phyloP scores from a whole-genome alignment of 1,139 yeast species.

The Zygosaccharomyces sapae region DNA sequence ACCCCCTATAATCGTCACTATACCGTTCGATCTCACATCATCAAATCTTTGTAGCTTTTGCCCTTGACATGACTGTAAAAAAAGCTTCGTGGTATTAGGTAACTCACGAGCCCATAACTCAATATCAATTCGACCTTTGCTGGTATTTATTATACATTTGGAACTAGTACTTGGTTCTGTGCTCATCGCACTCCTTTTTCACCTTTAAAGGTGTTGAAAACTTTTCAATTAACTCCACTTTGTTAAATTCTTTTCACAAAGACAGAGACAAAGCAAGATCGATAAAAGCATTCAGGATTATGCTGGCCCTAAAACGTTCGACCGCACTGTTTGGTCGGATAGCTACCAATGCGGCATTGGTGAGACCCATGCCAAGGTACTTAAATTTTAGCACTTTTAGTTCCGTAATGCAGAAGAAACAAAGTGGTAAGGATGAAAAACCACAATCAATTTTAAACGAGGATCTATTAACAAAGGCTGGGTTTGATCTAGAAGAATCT shows the following conservation, averaged over 20 bases:
- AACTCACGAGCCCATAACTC: constrained; percentile 72
- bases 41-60: constrained; percentile 33
- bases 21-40: constrained; percentile 43
- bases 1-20: constrained; percentile 28
- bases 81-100: constrained; percentile 48
- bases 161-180: constrained; percentile 61
- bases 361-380: neutral
- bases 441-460: constrained; percentile 68
- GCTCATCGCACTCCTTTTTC: constrained; percentile 3
- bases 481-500: constrained; percentile 54
- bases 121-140: constrained; percentile 56
- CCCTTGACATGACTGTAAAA: constrained; percentile 49
- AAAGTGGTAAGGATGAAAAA: constrained; percentile 34
- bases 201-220: neutral
- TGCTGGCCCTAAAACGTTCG: constrained; percentile 7
- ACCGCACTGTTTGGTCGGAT: constrained; percentile 2
- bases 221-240: neutral
- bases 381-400: neutral
- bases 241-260: neutral
- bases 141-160: constrained; percentile 51
- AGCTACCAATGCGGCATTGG: neutral
- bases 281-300: neutral
- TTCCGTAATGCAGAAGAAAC: constrained; percentile 19
- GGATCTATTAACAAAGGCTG: constrained; percentile 78
- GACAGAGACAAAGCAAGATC: neutral